phyloP scores from a whole-genome alignment of 768 basidiomycete genomes.

The Crepidotus variabilis region DNA sequence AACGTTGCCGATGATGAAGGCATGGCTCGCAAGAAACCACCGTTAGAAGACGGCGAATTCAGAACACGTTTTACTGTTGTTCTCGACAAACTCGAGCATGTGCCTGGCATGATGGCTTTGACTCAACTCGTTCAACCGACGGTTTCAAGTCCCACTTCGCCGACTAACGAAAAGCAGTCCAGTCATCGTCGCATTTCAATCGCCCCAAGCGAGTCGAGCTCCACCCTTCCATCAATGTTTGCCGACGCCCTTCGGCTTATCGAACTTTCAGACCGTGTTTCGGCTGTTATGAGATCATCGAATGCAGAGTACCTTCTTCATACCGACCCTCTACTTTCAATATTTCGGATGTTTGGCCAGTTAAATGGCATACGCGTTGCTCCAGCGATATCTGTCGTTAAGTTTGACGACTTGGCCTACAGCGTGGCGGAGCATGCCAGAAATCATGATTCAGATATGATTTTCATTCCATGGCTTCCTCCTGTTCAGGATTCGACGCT shows the following conservation, averaged over 20 bases:
- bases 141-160: slow-evolving; percentile 16
- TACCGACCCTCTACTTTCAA: slow-evolving; percentile 67
- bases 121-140: slow-evolving; percentile 70
- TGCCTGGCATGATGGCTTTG: slow-evolving; percentile 87
- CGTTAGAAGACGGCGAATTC: slow-evolving; percentile 20
- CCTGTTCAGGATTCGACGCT: slow-evolving; percentile 23
- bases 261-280: slow-evolving; percentile 82
- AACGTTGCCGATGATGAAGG: slow-evolving; percentile 38
- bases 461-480: slow-evolving; percentile 81
- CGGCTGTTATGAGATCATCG: slow-evolving; percentile 83
- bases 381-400: slow-evolving; percentile 69
- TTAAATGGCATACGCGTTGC: slow-evolving; percentile 64
- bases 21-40: slow-evolving; percentile 9
- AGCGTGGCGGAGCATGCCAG: slow-evolving; percentile 68
- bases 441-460: slow-evolving; percentile 59
- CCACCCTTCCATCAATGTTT: slow-evolving; percentile 27
- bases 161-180: slow-evolving; percentile 1
- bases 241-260: slow-evolving; percentile 82
- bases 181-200: slow-evolving; percentile 4
- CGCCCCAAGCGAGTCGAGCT: slow-evolving; percentile 1
- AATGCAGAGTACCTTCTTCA: slow-evolving; percentile 62
- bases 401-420: slow-evolving; percentile 67
- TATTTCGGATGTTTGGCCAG: slow-evolving; percentile 75
- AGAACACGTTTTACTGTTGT: slow-evolving; percentile 77
- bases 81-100: slow-evolving; percentile 85